Evolutionary conservation across 176 grass and related monocot genomes (phyloP), one percentile per base, ranked within the genome.

Genomic region (Oryza rufipogon): DNA sequence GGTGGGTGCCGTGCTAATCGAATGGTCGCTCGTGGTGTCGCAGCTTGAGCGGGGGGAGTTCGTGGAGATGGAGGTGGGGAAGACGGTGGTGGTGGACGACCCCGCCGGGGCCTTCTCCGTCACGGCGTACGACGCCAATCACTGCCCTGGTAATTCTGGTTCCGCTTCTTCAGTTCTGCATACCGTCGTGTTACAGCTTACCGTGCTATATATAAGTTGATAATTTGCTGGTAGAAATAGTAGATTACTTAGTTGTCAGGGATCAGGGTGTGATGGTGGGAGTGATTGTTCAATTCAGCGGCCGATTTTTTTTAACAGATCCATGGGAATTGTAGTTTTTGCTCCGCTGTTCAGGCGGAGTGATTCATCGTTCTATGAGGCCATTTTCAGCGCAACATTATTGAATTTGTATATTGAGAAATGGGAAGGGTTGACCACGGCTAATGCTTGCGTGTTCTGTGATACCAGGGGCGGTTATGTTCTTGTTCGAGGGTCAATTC

Each of bases 401-500:
- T 22, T 64, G 11, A 64, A 22, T 44, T 0, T 64, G 12, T 12
- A 0, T 42, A 23, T 14, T 79, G 11, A 25, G 71, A 22, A 25
- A 71, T 7, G 51, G 20, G 45, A 73, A 45, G 14, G 45, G 56
- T 73, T 76, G 6, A 2, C 36, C 16, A 77, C 19, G 14, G 23
- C 26, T 84, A 51, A 89, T 52, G 39, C 42, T 65, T 15, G 10
- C 51, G 0, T 85, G 64, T 33, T 51, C n/a, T 78, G 22, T 65
- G 56, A 79, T 86, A 81, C 66, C 81, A 98, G 91, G 93, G 51
- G 91, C 89, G 5, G 86, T 90, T 58, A 95, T 95, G 96, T 98
- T 94, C 83, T 91, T 95, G 66, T 98, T 95, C 39, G 93, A 98
- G 90, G 93, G 96, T 83, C 76, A 51, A 81, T 94, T 98, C 38